Percentiles rank a stretch among this genome's conserved stretches.
Evolutionary conservation across 1,284 basidiomycete genomes (phyloP).

Genomic region (Coniophora puteana): DNA sequence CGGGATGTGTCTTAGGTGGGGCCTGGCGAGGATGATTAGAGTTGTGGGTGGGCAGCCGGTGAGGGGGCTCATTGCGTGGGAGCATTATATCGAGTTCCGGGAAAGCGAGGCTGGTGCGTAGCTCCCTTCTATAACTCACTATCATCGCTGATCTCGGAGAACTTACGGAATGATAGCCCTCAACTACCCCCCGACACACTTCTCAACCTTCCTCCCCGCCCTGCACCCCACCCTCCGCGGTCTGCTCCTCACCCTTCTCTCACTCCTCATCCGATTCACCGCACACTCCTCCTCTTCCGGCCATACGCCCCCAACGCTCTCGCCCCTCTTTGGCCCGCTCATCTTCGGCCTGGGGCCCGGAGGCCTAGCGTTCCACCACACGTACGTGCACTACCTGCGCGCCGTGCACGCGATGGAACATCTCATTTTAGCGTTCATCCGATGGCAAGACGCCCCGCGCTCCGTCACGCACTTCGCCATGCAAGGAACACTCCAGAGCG

Average conservation of each 20-base stretch:
- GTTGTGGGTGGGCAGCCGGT: conserved; percentile 62
- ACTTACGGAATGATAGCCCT: conserved; percentile 33
- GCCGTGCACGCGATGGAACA: conserved; percentile 86
- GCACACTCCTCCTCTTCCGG: conserved; percentile 79
- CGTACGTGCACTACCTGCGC: conserved; percentile 79
- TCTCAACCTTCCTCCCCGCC: conserved; percentile 53
- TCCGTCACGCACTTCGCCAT: conserved; percentile 18
- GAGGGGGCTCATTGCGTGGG: conserved; percentile 75
- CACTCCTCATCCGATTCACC: conserved; percentile 74
- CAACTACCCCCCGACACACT: conserved; percentile 67
- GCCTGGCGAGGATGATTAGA: conserved; percentile 68
- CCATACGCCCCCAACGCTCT: conserved; percentile 79
- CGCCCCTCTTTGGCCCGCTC: conserved; percentile 84
- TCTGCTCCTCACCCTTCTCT: conserved; percentile 65
- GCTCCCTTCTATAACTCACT: conserved; percentile 5
- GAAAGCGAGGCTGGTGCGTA: conserved; percentile 71
- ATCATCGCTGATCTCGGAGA: neutral
- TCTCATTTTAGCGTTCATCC: conserved; percentile 79
- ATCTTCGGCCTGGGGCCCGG: conserved; percentile 75
- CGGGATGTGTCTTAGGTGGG: conserved; percentile 86
- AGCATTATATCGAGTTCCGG: conserved; percentile 74
- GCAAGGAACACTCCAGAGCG: no score
- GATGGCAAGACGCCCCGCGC: conserved; percentile 65
- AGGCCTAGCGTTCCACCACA: conserved; percentile 65
- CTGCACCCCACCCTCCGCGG: conserved; percentile 53